Evolutionary conservation across 2,329 filamentous ascomycete species (phyloP), one percentile per base, ranked within the genome.

Genomic region (Fusarium metavorans): DNA sequence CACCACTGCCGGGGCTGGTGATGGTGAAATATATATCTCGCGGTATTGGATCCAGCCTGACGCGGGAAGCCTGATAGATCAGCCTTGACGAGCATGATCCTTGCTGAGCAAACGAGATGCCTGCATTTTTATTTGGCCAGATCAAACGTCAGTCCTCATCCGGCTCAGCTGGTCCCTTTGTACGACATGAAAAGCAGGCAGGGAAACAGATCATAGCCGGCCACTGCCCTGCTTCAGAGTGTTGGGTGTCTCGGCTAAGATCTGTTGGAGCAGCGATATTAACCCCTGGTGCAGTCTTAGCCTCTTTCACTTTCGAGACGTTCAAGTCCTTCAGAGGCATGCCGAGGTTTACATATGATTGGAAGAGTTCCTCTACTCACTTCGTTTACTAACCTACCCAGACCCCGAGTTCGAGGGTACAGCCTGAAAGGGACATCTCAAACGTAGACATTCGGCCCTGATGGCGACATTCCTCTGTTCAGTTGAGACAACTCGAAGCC

Each of bases 81-180:
- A 27, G 45, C 45, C 45, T 50, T 30, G 5, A 52, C 16, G 27
- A 7, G 25, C 16, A 52, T 52, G 18, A 52, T 32, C 48, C 50
- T 56, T 56, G 50, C n/a, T 11, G 6, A 5, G 20, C 30, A 43
- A 41, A 56, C 30, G 45, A 32, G 6, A 27, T 66, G 37, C 13
- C 35, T 72, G 27, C 11, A 18, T 48, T 57, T 60, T 11, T 70
- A 11, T 66, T 70, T 27, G 34, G 23, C 5, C 39, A 45, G 65
- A 20, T 9, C 35, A 68, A 66, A 25, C 45, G 27, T 16, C 54
- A n/a, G 8, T 6, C 35, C 4, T 16, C 6, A 8, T 32, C 48
- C 16, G 18, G 11, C 6, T 32, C 48, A 10, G 48, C 48, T 30
- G 48, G 48, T 9, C 48, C 6, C 48, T 32, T 52, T 52, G 48